phyloP scores from a whole-genome alignment of 176 grass and related monocot species.

The Carex cristatella region DNA sequence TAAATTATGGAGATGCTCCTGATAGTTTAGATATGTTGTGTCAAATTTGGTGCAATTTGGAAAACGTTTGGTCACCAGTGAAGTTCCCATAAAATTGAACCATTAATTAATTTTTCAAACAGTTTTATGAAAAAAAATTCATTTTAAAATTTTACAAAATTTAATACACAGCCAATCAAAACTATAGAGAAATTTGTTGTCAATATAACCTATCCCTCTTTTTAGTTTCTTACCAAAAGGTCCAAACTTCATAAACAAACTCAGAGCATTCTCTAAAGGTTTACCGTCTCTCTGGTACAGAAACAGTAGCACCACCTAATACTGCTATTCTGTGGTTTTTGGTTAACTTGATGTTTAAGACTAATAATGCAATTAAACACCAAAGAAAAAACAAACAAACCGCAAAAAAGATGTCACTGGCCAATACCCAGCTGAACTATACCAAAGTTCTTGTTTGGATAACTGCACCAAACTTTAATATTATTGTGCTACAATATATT shows the following conservation, averaged over 20 bases:
- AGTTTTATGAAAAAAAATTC: too few relatives aligned
- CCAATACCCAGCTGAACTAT: neutral
- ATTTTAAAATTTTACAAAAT: too few relatives aligned
- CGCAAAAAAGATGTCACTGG: neutral
- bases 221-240: neutral
- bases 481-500: neutral
- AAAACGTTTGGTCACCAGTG: too few relatives aligned
- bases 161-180: too few relatives aligned
- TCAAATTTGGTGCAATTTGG: too few relatives aligned
- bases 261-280: neutral
- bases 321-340: neutral
- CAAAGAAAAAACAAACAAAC: neutral
- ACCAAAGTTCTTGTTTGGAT: neutral
- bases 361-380: neutral
- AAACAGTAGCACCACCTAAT: neutral
- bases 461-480: neutral
- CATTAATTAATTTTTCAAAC: too few relatives aligned
- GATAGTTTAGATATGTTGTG: too few relatives aligned
- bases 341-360: neutral
- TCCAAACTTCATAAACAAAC: neutral
- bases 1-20: too few relatives aligned
- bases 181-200: too few relatives aligned
- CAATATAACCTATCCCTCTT: neutral
- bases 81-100: too few relatives aligned
- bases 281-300: neutral